Evolutionary conservation across 495 filamentous ascomycete species (phyloP), one percentile per base, ranked within the genome.

Genomic region (Penicillium dipodomyicola): DNA sequence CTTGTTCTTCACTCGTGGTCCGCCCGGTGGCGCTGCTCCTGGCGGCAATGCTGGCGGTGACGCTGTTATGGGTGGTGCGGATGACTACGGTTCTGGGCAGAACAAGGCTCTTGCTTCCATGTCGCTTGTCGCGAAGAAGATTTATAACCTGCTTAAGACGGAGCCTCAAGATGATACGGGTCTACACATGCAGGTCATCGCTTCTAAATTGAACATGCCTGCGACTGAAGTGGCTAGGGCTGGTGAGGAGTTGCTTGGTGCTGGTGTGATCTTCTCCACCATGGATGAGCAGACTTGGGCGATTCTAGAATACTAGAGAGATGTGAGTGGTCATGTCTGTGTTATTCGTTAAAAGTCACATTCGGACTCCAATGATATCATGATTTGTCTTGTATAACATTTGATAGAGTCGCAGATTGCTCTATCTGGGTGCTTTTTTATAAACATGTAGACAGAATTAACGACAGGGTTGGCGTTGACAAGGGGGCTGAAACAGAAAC

Each of bases 191-290:
- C 86, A 91, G 62, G 67, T 84, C 56, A 89, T 98, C 67, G 83
- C 87, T 4, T 70, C 77, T 19, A 79, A 80, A 58, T 73, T 87
- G 50, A 73, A 79, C 7, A 68, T 95, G 74, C 76, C 83, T 3
- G 68, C 82, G 27, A 75, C 77, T 25, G 90, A 96, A 45, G 88
- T 96, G 19, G 65, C 81, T 47, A 82, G 79, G 45, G 95, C 87
- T 33, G 85, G 86, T 9, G 87, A 94, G 55, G 92, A 97, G 72
- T 67, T 97, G 67, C 61, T 92, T 40, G 75, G 68, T 7, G 67
- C 82, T 22, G 90, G 91, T 45, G 61, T 90, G 65, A 89, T 95
- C 49, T 98, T 91, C 72, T 91, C 92, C 49, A 98, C 95, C 11
- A 76, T 92, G 25, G 92, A 97, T 75, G 94, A 98, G 61, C 69